Base-by-base conservation (phyloP, 78 protist species). In the Dictyostelium capitatum region DNA sequence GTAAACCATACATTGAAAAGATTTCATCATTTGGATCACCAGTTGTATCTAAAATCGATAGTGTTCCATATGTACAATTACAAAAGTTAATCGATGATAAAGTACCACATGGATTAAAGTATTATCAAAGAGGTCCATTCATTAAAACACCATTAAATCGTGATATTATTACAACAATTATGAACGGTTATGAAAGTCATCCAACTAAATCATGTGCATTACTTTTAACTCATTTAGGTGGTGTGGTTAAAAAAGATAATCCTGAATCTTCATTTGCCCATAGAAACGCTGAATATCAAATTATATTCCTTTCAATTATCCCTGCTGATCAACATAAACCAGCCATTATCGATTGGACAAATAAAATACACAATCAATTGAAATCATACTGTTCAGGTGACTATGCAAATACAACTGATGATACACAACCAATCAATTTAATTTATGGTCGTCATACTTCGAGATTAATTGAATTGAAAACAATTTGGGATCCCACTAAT, bases 51-150 rank as follows among this genome's bases (percentile, higher is more conserved):
- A 37, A n/a, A 17, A 79, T 79, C 1, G 3, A 23, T 14, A 50
- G 12, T 15, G 37, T 47, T 6, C 83, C 83, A 0, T 79, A 54
- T 32, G 83, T 79, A 20, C 37, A 28, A 32, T 19, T 79, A 28
- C 83, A 79, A 79, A 30, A 20, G 6, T 5, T 54, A 20, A 79
- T 79, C 5, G 83, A 79, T 32, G 67, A 79, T 37, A 79, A 79
- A 54, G 83, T 54, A 19, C 83, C 83, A 50, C 47, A 28, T 37
- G 73, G 53, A 10, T 50, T 75, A 15, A 79, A 54, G 20, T 79
- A 79, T 20, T 79, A 79, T 37, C 83, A 79, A 56, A 51, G 59
- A 19, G 83, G 83, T 32, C 83, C 83, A 54, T 79, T 79, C 32
- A 20, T 79, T n/a, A 79, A 79, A 37, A 1, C 8, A 0, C 4